Base-by-base conservation (phyloP, 768 basidiomycete genomes). In the Xerocomellus dryophilus region DNA sequence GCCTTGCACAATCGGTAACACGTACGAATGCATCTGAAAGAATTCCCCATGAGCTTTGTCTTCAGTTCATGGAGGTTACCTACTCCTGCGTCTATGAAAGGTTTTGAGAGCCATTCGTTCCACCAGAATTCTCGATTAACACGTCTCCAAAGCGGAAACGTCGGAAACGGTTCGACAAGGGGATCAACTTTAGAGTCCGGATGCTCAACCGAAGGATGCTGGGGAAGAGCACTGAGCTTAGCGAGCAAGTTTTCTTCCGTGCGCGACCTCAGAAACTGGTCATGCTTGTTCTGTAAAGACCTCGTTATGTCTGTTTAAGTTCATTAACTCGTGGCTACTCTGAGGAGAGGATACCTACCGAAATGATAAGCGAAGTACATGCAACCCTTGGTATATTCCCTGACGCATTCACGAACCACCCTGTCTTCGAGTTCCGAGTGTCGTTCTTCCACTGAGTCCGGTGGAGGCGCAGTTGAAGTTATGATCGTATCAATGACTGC, bases 81-180 rank as follows among this genome's bases (percentile, higher is more conserved):
- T 72, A 93, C 93, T 20, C 94, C 93, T 42, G 86, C 86, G 56
- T 98, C 92, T 36, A 93, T 75, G 59, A 99, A 88, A 2, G 90
- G 86, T 59, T 87, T 87, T 25, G 82, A 78, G 53, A 98, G 78
- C 79, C 84, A 85, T 62, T 93, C 90, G 64, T 98, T 99, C 93
- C 94, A 98, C 90, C 94, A 98, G 68, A 92, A 98, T 40, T 89
- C 86, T 43, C 81, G 79, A 61, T 98, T 92, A 1, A 93, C 90
- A 12, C 93, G 78, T 25, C 93, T 80, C 94, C 96, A 98, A 4
- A 98, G 78, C 0, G 97, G 95, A 14, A 95, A 77, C 0, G 82
- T 83, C 1, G 86, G 74, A 56, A 82, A 78, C 0, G 93, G 91
- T 67, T 97, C 94, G 12, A 78, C 75, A 21, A 89, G 70, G 8